Evolutionary conservation across 352 stramenopile species (phyloP).

Genomic region (Pythium scleroteichum): DNA sequence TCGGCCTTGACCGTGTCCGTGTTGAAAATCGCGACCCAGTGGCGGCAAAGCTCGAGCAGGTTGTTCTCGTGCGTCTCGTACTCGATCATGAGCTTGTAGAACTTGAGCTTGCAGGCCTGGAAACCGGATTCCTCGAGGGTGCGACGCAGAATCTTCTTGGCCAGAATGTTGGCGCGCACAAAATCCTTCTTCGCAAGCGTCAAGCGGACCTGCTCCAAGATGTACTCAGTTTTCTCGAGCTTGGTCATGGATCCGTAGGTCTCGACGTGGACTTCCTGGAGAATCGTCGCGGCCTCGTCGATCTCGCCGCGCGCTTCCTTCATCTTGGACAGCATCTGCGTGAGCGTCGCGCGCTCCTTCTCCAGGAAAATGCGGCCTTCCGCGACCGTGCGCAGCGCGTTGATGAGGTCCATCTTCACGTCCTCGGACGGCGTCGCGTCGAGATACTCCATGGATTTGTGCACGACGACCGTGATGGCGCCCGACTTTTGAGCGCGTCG

Average conservation of each 20-base stretch:
- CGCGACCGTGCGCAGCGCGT: slow-evolving; percentile 92
- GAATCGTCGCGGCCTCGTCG: slow-evolving; percentile 90
- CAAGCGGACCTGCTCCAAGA: slow-evolving; percentile 97
- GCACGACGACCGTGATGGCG: slow-evolving; percentile 83
- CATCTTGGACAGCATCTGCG: slow-evolving; percentile 90
- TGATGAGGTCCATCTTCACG: slow-evolving; percentile 92
- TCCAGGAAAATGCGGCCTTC: slow-evolving; percentile 99
- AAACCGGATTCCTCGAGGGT: slow-evolving; percentile 94
- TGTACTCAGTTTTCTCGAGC: slow-evolving; percentile 98
- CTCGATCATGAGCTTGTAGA: slow-evolving; percentile 95
- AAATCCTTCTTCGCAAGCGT: slow-evolving; percentile 97
- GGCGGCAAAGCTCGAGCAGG: slow-evolving; percentile 91
- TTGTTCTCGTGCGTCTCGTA: slow-evolving; percentile 97
- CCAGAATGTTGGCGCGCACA: slow-evolving; percentile 95
- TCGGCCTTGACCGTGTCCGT: slow-evolving; percentile 70
- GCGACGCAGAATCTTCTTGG: slow-evolving; percentile 96
- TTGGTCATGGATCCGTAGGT: slow-evolving; percentile 98
- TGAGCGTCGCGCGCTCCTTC: slow-evolving; percentile 94
- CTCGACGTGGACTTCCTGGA: slow-evolving; percentile 98
- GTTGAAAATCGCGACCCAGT: slow-evolving; percentile 86
- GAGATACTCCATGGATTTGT: slow-evolving; percentile 84
- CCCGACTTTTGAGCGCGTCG: slow-evolving; percentile 87
- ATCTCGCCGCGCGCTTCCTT: slow-evolving; percentile 94
- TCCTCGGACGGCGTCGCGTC: slow-evolving; percentile 76
- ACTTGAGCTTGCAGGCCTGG: slow-evolving; percentile 96